Evolutionary conservation across 2,329 filamentous ascomycete species (phyloP), one percentile per base, ranked within the genome.

Genomic region (Calonectria pteridis): DNA sequence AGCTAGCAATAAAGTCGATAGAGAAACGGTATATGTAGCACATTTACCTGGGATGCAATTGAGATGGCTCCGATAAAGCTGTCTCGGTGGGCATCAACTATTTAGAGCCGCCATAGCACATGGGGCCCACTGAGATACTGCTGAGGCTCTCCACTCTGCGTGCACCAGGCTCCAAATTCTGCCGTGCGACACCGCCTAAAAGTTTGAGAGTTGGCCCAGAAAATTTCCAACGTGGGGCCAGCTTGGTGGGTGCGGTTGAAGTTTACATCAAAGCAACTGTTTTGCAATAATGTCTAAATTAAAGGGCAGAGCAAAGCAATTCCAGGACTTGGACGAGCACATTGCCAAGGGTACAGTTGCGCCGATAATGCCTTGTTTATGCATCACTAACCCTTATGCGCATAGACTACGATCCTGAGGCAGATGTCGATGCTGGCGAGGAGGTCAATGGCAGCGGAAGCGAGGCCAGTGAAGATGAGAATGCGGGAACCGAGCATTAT

Each of bases 401-500:
- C 62, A 28, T 51, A 96, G 95, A 97, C 82, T 93, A 94, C 81
- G 95, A 98, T 82, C 94, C 94, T 0, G 95, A 97, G 86, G 91
- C 90, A 77, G 90, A 92, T 74, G 87, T 86, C 23, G 88, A 88
- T 20, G 89, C 88, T 70, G 89, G 90, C 69, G 90, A 90, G 55
- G 33, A 62, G 55, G 55, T 23, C 53, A 88, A 83, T 18, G 89
- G 87, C 65, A 91, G 88, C 55, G 88, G 84, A 35, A 89, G 86
- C 76, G 87, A 86, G 23, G 87, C 84, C 20, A 88, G 88, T 78
- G 86, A 85, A 6, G 86, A 89, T 33, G 88, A 88, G 62, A 85
- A 90, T 73, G 88, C 89, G 14, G 95, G 94, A 26, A 94, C 96
- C 37, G 96, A 98, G 80, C 96, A 98, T 83, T 98, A 98, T 82